phyloP scores from a whole-genome alignment of 108 stramenopile species.

The Aurantiochytrium sp. region DNA sequence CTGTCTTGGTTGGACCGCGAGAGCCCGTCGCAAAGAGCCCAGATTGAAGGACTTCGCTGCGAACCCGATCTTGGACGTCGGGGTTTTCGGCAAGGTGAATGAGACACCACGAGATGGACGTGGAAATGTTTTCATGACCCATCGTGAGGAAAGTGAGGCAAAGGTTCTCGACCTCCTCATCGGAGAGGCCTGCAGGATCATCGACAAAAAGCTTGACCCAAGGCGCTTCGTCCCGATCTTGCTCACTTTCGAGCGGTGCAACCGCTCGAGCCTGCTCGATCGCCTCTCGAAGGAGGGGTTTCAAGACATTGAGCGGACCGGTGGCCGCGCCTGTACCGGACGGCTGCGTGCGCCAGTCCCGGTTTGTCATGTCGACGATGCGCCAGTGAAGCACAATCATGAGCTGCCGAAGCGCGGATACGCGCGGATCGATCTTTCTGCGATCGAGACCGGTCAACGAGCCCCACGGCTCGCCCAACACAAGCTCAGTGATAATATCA shows the following conservation, averaged over 20 bases:
- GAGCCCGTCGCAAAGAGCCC: not conserved
- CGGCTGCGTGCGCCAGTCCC: not conserved
- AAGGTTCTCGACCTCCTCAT: not conserved
- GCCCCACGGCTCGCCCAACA: not conserved
- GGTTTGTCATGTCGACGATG: not conserved
- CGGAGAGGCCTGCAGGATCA: not conserved
- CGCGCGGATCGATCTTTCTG: not conserved
- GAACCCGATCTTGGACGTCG: not conserved
- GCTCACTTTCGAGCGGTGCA: not conserved
- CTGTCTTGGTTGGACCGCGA: not conserved
- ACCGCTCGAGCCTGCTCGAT: not conserved
- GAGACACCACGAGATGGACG: not conserved
- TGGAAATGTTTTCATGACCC: conserved; percentile 7
- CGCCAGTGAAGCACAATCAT: conserved; percentile 6
- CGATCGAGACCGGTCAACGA: not conserved
- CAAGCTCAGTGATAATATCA: not conserved
- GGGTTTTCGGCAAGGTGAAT: conserved; percentile 11
- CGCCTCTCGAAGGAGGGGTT: not conserved
- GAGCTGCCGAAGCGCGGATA: not conserved
- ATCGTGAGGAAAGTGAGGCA: conserved; percentile 8
- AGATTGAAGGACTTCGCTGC: not conserved
- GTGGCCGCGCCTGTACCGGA: not conserved
- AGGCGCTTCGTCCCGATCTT: not conserved
- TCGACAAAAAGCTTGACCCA: not conserved
- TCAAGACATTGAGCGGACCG: not conserved